Evolutionary conservation across 2,329 filamentous ascomycete species (phyloP), one percentile per base, ranked within the genome.

Genomic region (Pseudocercospora cruenta): DNA sequence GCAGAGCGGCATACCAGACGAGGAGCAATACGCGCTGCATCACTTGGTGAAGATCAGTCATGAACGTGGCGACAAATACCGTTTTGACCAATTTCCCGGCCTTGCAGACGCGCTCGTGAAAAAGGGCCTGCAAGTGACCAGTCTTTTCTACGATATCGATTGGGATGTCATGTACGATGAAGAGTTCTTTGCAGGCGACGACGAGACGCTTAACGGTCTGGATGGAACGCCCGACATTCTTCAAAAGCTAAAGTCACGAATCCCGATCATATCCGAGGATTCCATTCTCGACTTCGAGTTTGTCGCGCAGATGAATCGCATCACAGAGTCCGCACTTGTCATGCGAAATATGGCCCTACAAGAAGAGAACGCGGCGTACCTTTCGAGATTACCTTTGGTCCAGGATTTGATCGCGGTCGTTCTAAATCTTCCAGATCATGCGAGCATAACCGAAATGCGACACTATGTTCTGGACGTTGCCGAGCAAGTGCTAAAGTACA

Each of bases 331-430:
- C 1, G 89, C 91, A 21, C 82, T 98, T 55, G 94, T 96, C 19
- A 84, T 98, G 51, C 88, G 95, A 60, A 99, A 99, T 78, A 97
- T 99, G 93, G 90, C 94, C n/a, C 91, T 96, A 79, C 83, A 97
- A 21, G 87, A 90, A 22, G 93, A 97, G 68, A 99, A 99, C 75
- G 94, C 94, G 0, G 81, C 86, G 24, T 95, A 93, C 76, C 86
- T 96, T 73, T 87, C 92, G 4, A 88, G 90, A 24, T 88, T 94
- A 67, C 87, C 87, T 16, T 85, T 93, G 0, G 82, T 96, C 45
- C 90, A 91, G 75, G 94, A 97, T 73, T 86, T 96, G 58, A 83
- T 98, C 63, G 91, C 92, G 74, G 91, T 98, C 68, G 84, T 92
- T 24, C 82, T 97, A 53, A 91, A 90, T 71, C 84, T 97, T 2